Evolutionary conservation across 2,329 filamentous ascomycete genomes (phyloP), one percentile per base, ranked within the genome.

Genomic region (Talaromyces sp.): DNA sequence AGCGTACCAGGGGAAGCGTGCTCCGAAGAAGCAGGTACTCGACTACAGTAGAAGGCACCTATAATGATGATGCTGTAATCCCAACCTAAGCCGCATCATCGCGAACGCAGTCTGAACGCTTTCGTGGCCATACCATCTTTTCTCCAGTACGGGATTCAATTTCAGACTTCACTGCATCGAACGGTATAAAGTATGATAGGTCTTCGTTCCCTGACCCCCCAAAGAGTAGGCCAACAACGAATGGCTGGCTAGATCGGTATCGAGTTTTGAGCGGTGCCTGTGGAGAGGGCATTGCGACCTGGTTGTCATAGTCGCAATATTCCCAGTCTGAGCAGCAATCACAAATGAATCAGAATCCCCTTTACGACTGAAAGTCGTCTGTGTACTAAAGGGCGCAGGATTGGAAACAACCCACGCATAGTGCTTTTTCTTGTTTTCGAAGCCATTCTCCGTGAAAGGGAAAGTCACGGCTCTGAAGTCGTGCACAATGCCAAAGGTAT

Each of bases 281-380:
- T 27, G 10, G 17, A 13, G 57, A 43, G 15, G 22, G 41, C 57
- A 61, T 47, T 49, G 41, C 10, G 19, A 61, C 41, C 35, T 15
- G 41, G 25, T 61, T 61, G 17, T 61, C 43, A 37, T 49, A 13
- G 41, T 10, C 58, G 3, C 8, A 6, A 61, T 47, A 61, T 15
- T 54, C 15, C 60, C 60, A 62, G 5, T 35, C 49, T 43, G n/a
- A n/a, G 47, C 19, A 31, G 45, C 49, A 22, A 62, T 54, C 22
- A 62, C 31, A 33, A 62, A 62, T 17, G 61, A 54, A 13, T 35
- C 61, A 41, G 61, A 62, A 33, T 62, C 47, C 17, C 61, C 61
- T n/a, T 31, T 3, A 11, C 25, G 11, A 19, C n/a, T 27, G 22
- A 62, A 62, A 41, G 33, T 22, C n/a, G 27, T 7, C 11, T 15